phyloP scores from a whole-genome alignment of 768 basidiomycete genomes.

The Mycena galopus region DNA sequence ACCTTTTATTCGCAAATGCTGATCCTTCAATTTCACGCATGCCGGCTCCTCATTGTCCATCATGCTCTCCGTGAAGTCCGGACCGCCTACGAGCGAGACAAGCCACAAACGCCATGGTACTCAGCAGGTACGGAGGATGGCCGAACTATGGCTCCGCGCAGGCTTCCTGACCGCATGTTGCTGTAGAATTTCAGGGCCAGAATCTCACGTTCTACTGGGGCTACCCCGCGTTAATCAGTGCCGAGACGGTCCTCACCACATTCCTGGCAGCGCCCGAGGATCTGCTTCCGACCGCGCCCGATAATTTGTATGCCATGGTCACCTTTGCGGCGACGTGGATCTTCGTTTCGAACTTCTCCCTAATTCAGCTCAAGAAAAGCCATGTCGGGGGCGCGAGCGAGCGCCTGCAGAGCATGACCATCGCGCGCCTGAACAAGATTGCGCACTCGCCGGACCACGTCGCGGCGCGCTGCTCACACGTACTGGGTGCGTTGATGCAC shows the following conservation, averaged over 20 bases:
- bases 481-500: conserved; percentile 51
- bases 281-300: conserved; percentile 57
- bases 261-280: conserved; percentile 48
- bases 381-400: conserved; percentile 55
- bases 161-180: too few relatives aligned
- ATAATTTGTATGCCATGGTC: conserved; percentile 56
- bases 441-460: conserved; percentile 55
- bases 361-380: conserved; percentile 49
- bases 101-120: conserved; percentile 48
- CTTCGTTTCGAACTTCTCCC: conserved; percentile 57
- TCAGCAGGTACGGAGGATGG: too few relatives aligned
- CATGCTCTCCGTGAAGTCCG: conserved; percentile 49
- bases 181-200: conserved; percentile 51
- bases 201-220: conserved; percentile 51
- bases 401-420: conserved; percentile 48
- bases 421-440: conserved; percentile 50
- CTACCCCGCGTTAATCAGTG: conserved; percentile 50
- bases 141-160: too few relatives aligned
- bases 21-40: conserved; percentile 54
- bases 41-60: conserved; percentile 53
- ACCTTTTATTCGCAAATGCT: conserved; percentile 58
- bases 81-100: conserved; percentile 27
- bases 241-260: conserved; percentile 53
- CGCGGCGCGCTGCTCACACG: conserved; percentile 56
- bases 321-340: conserved; percentile 58